Conservation (phyloP, 2,329 filamentous ascomycete species). For the Pleoardoris graminearum region DNA sequence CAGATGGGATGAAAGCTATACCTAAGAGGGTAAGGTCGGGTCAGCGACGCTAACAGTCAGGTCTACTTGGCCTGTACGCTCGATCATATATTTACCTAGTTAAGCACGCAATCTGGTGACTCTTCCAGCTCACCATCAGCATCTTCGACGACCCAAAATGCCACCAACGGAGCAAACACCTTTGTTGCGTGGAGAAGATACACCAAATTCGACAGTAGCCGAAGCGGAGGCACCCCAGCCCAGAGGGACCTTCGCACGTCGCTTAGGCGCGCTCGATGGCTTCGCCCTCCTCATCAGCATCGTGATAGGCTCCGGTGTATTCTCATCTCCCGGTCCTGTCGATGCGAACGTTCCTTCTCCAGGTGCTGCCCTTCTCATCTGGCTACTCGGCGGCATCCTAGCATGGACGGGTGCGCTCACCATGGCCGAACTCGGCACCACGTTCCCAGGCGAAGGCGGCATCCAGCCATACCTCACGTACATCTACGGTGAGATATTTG, state of each 20-base stretch:
- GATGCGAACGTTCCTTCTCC: conserved; percentile 67
- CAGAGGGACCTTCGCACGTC: conserved; percentile 38
- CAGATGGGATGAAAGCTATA: too few relatives aligned
- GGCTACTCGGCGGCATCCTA: conserved; percentile 64
- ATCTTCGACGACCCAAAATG: background rate
- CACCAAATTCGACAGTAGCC: background rate
- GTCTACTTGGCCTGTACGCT: too few relatives aligned
- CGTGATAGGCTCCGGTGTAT: conserved; percentile 67
- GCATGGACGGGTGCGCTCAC: conserved; percentile 67
- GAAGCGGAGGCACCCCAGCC: conserved; percentile 16
- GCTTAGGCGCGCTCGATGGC: conserved; percentile 36
- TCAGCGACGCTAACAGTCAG: too few relatives aligned
- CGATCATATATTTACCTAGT: background rate
- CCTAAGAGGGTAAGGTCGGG: too few relatives aligned
- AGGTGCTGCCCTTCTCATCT: conserved; percentile 60
- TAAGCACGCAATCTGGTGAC: conserved; percentile 9
- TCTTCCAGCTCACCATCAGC: background rate
- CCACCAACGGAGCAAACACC: conserved; percentile 4
- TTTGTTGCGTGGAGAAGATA: background rate
- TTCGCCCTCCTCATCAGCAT: conserved; percentile 67
- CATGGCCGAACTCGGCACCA: conserved; percentile 65
- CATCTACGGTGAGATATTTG: conserved; percentile 63
- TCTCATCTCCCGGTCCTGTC: conserved; percentile 66
- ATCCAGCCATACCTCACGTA: conserved; percentile 65
- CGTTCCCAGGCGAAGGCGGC: conserved; percentile 66